Percentiles rank a stretch among this genome's conserved stretches.
Evolutionary conservation across 2,329 filamentous ascomycete species (phyloP).

Genomic region (Trichophyton simii): DNA sequence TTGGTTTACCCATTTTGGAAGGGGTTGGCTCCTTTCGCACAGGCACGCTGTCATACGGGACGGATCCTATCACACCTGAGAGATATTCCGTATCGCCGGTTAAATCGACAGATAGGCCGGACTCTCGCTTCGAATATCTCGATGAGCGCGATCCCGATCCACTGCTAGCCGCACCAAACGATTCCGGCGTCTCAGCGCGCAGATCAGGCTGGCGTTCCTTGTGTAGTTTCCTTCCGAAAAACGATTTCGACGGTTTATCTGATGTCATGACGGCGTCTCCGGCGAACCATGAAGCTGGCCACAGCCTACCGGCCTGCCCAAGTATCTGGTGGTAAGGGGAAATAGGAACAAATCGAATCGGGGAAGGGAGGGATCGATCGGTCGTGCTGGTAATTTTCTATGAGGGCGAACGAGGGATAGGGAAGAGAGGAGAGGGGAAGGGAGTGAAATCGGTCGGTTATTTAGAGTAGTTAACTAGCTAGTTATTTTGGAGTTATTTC

Average conservation of each 20-base stretch:
- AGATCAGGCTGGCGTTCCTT: slow-evolving; percentile 58
- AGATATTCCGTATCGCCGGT: slow-evolving; percentile 57
- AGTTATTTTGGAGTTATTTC: background rate
- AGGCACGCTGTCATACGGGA: slow-evolving; percentile 65
- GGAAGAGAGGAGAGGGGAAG: background rate
- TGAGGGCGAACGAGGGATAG: background rate
- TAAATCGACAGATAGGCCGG: slow-evolving; percentile 57
- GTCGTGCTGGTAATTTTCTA: background rate
- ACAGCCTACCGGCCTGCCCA: background rate
- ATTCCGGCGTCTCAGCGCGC: slow-evolving; percentile 42
- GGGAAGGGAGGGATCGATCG: background rate
- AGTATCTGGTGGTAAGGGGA: background rate
- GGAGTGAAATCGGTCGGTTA: background rate
- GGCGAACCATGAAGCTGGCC: slow-evolving; percentile 1
- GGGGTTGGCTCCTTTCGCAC: slow-evolving; percentile 57
- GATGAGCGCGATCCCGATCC: slow-evolving; percentile 56
- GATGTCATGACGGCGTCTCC: slow-evolving; percentile 29
- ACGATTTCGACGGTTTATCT: slow-evolving; percentile 68
- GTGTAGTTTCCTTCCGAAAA: slow-evolving; percentile 68
- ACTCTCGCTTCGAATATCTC: slow-evolving; percentile 60
- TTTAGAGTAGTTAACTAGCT: background rate
- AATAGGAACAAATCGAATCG: background rate
- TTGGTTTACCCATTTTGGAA: slow-evolving; percentile 69
- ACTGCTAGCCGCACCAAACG: slow-evolving; percentile 41
- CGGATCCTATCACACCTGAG: slow-evolving; percentile 73